Evolutionary conservation across 495 filamentous ascomycete species (phyloP), one percentile per base, ranked within the genome.

Genomic region (Xylaria castorea): DNA sequence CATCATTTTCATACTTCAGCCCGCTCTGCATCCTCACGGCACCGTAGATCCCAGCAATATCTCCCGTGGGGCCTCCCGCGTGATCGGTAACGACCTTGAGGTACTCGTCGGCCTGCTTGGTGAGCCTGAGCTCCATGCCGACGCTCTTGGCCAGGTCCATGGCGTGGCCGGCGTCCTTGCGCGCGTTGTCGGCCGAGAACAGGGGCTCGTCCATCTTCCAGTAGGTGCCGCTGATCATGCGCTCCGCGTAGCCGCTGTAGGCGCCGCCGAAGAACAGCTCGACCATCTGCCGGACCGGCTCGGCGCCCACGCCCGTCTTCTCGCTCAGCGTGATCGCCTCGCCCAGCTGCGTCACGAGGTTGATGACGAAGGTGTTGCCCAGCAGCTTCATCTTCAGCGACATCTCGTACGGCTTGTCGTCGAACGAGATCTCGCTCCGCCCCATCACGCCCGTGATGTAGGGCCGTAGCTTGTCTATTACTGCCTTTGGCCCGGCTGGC

Each of bases 1-100:
- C 69, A 42, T 84, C 74, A 55, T 85, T 93, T 77, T 92, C 91
- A 84, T 87, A 96, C 76, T 89, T 85, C 81, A 95, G 78, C 0
- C 93, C 93, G 63, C 84, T 86, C 80, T 91, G 89, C 83, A 87
- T 82, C 77, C 93, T 86, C 67, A 91, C 88, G 5, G 88, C 91
- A 0, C 94, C 94, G 84, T 97, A 97, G 61, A 97, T 92, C 7
- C 88, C 92, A 20, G 93, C 92, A 78, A 97, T 86, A 83, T 97
- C 95, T 1, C 94, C 95, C 78, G 86, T 91, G 67, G 86, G 87
- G 0, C 78, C 78, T 11, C 94, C 95, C 72, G 83, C 85, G 77
- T 94, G 86, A 71, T 90, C 88, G 0, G 74, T 71, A 3, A 78
- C 76, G 9, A 46, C 46, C 83, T 94, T 91, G 32, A 95, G 81